phyloP scores from a whole-genome alignment of 2,329 filamentous ascomycete species.

The Fusarium siculi region DNA sequence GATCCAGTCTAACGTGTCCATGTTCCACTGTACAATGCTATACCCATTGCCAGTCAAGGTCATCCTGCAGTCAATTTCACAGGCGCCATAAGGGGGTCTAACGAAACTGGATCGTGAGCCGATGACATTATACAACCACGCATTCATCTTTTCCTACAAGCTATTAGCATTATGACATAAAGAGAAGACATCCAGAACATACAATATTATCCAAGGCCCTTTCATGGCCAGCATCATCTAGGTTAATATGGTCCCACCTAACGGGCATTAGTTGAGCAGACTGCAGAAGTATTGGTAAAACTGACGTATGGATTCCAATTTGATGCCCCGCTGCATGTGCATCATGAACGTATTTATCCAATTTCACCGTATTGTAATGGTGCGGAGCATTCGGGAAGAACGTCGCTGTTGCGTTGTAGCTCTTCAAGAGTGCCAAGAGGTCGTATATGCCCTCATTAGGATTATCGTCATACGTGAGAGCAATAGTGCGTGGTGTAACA shows the following conservation, averaged over 20 bases:
- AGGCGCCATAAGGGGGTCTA: background rate
- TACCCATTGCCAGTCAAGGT: background rate
- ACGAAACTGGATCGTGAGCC: background rate
- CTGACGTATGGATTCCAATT: background rate
- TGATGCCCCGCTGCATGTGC: background rate
- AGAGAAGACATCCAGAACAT: fast-evolving
- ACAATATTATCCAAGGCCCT: background rate
- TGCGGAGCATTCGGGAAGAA: background rate
- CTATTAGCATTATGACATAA: fast-evolving
- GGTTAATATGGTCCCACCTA: background rate
- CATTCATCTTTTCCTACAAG: background rate
- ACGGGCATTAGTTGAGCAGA: too few relatives aligned
- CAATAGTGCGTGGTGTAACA: background rate
- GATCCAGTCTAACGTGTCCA: background rate
- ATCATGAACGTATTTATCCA: background rate
- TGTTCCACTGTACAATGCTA: background rate
- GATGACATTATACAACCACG: background rate
- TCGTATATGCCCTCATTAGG: background rate
- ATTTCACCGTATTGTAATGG: background rate
- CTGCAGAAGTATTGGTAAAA: background rate
- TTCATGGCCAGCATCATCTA: background rate
- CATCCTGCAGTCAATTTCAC: background rate
- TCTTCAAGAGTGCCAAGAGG: background rate
- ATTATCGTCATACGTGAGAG: background rate
- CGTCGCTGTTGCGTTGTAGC: background rate